These are phyloP conservation scores for Kregervanrija pseudodelftensis DNA, from an alignment of 805 yeast species.

Conservation along the genomic window DNA sequence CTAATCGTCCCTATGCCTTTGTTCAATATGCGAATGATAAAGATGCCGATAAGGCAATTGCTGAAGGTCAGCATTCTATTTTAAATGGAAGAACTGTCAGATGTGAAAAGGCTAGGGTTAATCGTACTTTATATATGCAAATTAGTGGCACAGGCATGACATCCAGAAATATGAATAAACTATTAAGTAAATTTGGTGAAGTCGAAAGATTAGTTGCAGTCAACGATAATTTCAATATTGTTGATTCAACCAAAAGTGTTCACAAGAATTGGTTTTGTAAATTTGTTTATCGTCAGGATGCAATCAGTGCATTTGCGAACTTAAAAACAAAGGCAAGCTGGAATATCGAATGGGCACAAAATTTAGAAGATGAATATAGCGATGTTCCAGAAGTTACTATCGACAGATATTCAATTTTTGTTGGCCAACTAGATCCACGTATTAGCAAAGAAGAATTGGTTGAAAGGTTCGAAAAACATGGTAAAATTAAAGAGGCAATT, in stretches of 20 bases:
- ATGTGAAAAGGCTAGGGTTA: constrained; percentile 88
- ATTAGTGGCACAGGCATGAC: constrained; percentile 26
- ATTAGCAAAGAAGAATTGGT: constrained; percentile 49
- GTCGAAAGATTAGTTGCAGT: constrained; percentile 56
- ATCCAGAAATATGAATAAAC: constrained; percentile 28
- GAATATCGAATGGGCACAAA: constrained; percentile 81
- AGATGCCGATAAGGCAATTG: constrained; percentile 64
- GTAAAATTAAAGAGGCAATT: constrained; percentile 50
- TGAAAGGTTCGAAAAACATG: constrained; percentile 61
- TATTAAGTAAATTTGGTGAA: constrained; percentile 58
- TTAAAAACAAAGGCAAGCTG: constrained; percentile 48
- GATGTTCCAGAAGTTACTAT: constrained; percentile 36
- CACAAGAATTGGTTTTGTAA: constrained; percentile 58
- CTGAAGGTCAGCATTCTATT: constrained; percentile 58
- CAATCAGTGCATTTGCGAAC: constrained; percentile 75
- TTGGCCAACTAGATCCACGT: constrained; percentile 59
- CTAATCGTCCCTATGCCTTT: constrained; percentile 85
- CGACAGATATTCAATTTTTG: constrained; percentile 69
- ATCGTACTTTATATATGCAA: constrained; percentile 67
- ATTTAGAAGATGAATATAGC: constrained; percentile 46
- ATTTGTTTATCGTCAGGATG: constrained; percentile 79
- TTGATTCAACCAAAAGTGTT: constrained; percentile 8
- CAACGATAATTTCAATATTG: constrained; percentile 25
- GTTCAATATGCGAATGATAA: constrained; percentile 72
- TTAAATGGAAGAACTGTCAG: constrained; percentile 73